Conservation (phyloP, 805 yeast genomes). For the Monosporozyma unispora region DNA sequence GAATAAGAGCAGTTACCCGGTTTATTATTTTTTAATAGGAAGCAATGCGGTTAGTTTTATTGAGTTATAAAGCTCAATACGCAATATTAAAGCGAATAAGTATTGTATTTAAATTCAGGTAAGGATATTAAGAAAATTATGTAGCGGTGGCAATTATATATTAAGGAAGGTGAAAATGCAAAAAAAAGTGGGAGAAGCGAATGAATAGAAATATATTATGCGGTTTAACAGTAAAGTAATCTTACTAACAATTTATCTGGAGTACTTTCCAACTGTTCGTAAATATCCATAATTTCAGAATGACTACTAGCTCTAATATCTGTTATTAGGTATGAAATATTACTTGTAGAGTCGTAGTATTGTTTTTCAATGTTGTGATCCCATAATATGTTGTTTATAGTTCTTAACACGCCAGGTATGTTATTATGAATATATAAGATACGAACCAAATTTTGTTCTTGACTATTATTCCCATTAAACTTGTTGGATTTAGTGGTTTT, state of each 20-base stretch:
- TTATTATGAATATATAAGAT: constrained; percentile 93
- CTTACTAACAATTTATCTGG: constrained; percentile 88
- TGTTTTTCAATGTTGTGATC: constrained; percentile 96
- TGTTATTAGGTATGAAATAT: constrained; percentile 95
- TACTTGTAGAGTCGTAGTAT: constrained; percentile 94
- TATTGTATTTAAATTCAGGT: background rate
- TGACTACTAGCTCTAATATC: constrained; percentile 81
- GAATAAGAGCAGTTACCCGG: constrained; percentile 9
- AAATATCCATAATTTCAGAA: constrained; percentile 73
- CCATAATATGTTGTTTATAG: constrained; percentile 91
- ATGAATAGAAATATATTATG: background rate
- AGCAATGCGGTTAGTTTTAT: background rate
- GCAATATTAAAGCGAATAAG: background rate
- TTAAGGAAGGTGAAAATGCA: background rate
- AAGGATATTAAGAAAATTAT: background rate
- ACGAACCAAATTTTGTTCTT: constrained; percentile 70
- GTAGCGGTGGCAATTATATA: background rate
- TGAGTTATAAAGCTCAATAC: background rate
- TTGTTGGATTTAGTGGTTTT: constrained; percentile 79
- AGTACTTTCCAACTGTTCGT: constrained; percentile 79
- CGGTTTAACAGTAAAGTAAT: constrained; percentile 53
- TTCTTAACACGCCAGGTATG: constrained; percentile 96
- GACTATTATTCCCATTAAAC: background rate
- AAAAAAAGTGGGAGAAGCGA: background rate
- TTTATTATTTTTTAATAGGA: background rate